A percentile compares a stretch with the other conserved stretches of the same genome.
Conservation (phyloP, 208 protist species). For the Tetramitus jugosus region DNA sequence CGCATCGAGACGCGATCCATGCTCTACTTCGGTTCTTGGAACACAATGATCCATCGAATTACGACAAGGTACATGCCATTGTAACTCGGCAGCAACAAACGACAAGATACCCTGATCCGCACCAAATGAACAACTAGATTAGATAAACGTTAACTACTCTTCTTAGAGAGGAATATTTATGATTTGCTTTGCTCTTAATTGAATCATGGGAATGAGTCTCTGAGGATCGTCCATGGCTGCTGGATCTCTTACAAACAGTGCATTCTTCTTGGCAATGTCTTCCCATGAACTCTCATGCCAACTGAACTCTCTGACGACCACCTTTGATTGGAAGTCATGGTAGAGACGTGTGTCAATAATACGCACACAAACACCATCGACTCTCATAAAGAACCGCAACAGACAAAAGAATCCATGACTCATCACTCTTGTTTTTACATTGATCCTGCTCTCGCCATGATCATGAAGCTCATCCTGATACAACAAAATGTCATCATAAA, state of each 20-base stretch:
- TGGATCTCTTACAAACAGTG: neutral
- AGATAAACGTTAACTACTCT: no score
- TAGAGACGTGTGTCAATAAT: slow-evolving; percentile 40
- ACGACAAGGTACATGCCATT: no score
- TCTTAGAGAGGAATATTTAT: no score
- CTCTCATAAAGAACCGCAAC: slow-evolving; percentile 41
- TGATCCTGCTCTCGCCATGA: slow-evolving; percentile 39
- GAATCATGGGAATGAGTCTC: neutral
- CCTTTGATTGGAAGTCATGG: slow-evolving; percentile 31
- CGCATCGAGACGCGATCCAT: no score
- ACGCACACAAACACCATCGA: slow-evolving; percentile 43
- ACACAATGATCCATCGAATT: no score
- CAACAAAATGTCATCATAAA: slow-evolving; percentile 46
- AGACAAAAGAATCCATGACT: slow-evolving; percentile 41
- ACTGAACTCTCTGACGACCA: slow-evolving; percentile 28
- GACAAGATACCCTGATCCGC: no score
- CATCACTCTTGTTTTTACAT: slow-evolving; percentile 40
- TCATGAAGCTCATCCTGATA: slow-evolving; percentile 54
- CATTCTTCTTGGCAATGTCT: slow-evolving; percentile 3
- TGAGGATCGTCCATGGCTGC: neutral
- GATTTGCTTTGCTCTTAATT: no score
- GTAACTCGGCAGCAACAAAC: no score
- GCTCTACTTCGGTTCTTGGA: no score
- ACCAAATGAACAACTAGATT: no score
- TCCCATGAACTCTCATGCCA: neutral